These are phyloP conservation scores for Pachysolen tannophilus DNA, from an alignment of 805 yeast genomes.

Conservation along the genomic window DNA sequence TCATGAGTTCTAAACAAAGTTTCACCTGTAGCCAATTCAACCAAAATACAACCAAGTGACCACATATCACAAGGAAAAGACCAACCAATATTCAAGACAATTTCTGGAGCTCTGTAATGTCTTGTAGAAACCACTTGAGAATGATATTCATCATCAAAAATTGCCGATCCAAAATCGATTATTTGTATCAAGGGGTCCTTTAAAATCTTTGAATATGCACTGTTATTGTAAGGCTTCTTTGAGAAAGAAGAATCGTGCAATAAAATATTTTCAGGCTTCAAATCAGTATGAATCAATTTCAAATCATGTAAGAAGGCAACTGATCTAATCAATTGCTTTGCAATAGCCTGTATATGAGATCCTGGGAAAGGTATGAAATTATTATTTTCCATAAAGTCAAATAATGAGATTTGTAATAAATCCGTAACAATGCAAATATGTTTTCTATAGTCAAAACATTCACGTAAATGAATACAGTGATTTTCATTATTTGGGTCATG, in stretches of 20 bases:
- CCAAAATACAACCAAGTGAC: conserved; percentile 92
- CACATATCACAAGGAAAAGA: conserved; percentile 94
- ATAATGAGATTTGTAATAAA: conserved; percentile 73
- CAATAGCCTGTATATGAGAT: conserved; percentile 81
- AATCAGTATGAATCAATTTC: conserved; percentile 87
- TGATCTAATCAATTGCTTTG: conserved; percentile 76
- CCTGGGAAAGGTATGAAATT: conserved; percentile 89
- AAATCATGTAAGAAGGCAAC: conserved; percentile 87
- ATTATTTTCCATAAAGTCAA: conserved; percentile 83
- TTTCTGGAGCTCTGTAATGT: conserved; percentile 96
- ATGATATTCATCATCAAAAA: conserved; percentile 91
- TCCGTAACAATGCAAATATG: conserved; percentile 95
- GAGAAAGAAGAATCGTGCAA: conserved; percentile 45
- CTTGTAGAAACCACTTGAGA: conserved; percentile 88
- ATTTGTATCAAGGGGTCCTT: conserved; percentile 77
- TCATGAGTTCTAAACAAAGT: conserved; percentile 94
- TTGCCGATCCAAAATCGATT: conserved; percentile 96
- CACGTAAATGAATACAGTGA: conserved; percentile 79
- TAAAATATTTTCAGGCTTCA: conserved; percentile 92
- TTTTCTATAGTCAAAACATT: conserved; percentile 86
- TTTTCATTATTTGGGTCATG: conserved; percentile 61
- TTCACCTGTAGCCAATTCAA: conserved; percentile 88
- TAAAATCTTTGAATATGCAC: conserved; percentile 39
- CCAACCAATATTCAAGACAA: conserved; percentile 93
- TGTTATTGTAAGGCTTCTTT: conserved; percentile 27